Conservation (phyloP, 257 asterid species). For the Solanum okadae region DNA sequence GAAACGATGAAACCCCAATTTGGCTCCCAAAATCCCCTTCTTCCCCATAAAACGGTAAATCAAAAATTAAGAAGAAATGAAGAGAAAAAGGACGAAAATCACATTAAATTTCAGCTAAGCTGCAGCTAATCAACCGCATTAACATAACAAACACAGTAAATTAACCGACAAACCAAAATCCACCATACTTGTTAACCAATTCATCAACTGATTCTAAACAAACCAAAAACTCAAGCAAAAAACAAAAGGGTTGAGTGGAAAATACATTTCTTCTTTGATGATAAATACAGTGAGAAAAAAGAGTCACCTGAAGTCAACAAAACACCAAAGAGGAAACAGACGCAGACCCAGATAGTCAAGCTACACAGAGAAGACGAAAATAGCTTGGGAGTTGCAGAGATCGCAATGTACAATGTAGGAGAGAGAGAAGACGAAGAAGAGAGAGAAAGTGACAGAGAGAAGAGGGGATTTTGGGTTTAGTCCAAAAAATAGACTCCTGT, state of each 20-base stretch:
- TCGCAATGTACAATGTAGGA: conserved; percentile 32
- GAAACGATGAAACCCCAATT: neutral
- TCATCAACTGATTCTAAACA: neutral
- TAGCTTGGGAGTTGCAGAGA: conserved; percentile 35
- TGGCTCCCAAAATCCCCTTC: neutral
- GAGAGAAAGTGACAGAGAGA: conserved; percentile 8
- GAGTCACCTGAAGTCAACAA: conserved; percentile 25
- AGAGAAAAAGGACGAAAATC: neutral
- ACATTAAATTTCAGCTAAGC: neutral
- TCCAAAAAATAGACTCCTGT: conserved; percentile 8
- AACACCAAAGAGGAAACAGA: conserved; percentile 11
- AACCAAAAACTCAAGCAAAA: neutral
- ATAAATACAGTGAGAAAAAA: neutral
- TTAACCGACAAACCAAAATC: neutral
- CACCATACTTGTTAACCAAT: neutral
- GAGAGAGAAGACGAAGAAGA: conserved; percentile 21
- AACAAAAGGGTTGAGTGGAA: neutral
- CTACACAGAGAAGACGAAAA: conserved; percentile 8
- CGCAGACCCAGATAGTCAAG: neutral
- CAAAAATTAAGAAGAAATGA: neutral
- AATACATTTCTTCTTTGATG: neutral
- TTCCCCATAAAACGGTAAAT: neutral
- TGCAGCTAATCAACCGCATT: neutral
- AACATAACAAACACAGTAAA: neutral
- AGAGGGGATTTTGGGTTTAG: conserved; percentile 3